Conservation (phyloP, 2,329 filamentous ascomycete species). For the Colletotrichum salicis region DNA sequence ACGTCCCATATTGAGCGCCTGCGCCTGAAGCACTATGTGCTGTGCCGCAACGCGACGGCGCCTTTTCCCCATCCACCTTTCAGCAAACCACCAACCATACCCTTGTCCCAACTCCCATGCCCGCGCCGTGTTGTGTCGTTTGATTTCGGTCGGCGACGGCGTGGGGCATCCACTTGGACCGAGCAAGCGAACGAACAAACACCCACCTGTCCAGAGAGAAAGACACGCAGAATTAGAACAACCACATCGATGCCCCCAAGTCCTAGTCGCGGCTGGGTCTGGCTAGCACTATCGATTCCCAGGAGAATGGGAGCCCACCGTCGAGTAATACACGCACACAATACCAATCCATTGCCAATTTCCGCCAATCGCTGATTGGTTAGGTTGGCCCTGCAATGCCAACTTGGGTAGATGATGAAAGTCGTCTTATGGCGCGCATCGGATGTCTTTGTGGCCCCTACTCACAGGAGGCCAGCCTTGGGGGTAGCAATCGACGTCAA, state of each 20-base stretch:
- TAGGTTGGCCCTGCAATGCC: slow-evolving; percentile 11
- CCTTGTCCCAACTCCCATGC: slow-evolving; percentile 23
- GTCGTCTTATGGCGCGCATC: slow-evolving; percentile 16
- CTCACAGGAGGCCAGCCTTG: not conserved
- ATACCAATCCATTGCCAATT: slow-evolving; percentile 25
- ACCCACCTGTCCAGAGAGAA: slow-evolving; percentile 11
- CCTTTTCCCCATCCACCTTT: slow-evolving; percentile 19
- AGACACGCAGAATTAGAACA: not conserved
- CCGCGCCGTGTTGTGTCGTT: slow-evolving; percentile 32
- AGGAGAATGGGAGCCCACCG: slow-evolving; percentile 21
- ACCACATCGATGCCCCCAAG: slow-evolving; percentile 4
- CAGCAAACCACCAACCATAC: slow-evolving; percentile 26
- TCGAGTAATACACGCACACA: slow-evolving; percentile 15
- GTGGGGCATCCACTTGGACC: slow-evolving; percentile 26
- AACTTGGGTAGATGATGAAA: slow-evolving; percentile 14
- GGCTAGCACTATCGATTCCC: slow-evolving; percentile 35
- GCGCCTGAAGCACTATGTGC: slow-evolving; percentile 29
- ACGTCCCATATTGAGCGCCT: slow-evolving; percentile 31
- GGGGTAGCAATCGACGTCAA: slow-evolving; percentile 36
- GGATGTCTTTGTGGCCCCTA: slow-evolving; percentile 7
- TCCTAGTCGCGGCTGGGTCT: slow-evolving; percentile 25
- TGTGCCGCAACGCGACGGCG: slow-evolving; percentile 31
- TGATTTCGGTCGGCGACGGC: slow-evolving; percentile 33
- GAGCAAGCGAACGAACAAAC: slow-evolving; percentile 29
- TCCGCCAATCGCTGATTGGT: slow-evolving; percentile 35